Evolutionary conservation across 768 basidiomycete species (phyloP).

Genomic region (Lyophyllum atratum): DNA sequence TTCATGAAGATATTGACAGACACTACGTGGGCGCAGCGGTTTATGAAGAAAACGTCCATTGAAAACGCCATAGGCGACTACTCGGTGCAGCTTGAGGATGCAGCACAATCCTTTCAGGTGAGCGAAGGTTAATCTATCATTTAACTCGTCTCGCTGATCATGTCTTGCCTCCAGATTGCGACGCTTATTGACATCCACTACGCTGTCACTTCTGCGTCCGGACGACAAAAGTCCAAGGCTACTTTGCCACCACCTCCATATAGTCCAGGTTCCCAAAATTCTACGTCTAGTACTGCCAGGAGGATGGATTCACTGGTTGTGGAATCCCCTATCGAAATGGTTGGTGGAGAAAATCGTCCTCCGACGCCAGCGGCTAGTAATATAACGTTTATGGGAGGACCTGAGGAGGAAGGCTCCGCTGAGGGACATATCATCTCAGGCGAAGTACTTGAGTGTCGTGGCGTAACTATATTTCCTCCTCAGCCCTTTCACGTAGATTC

Average conservation of each 20-base stretch:
- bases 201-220: conserved; percentile 25
- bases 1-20: conserved; percentile 41
- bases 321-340: conserved; percentile 7
- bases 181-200: conserved; percentile 50
- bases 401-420: conserved; percentile 4
- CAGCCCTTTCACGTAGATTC: neutral
- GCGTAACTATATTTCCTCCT: conserved; percentile 23
- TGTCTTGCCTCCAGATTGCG: conserved; percentile 33
- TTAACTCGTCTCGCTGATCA: neutral
- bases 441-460: conserved; percentile 29
- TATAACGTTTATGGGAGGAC: neutral
- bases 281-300: neutral
- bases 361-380: neutral
- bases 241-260: conserved; percentile 11
- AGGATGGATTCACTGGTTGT: neutral
- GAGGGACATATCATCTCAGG: conserved; percentile 16
- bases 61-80: conserved; percentile 39
- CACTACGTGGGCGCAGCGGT: conserved; percentile 41
- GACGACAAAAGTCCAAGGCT: conserved; percentile 11
- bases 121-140: neutral
- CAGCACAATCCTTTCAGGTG: conserved; percentile 50
- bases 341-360: neutral
- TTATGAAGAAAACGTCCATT: conserved; percentile 40
- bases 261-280: neutral
- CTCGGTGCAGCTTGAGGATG: conserved; percentile 39